Percentiles rank a stretch among this genome's conserved stretches.
These are phyloP conservation scores for Crepidotus variabilis DNA, from an alignment of 768 basidiomycete species.

Conservation along the genomic window DNA sequence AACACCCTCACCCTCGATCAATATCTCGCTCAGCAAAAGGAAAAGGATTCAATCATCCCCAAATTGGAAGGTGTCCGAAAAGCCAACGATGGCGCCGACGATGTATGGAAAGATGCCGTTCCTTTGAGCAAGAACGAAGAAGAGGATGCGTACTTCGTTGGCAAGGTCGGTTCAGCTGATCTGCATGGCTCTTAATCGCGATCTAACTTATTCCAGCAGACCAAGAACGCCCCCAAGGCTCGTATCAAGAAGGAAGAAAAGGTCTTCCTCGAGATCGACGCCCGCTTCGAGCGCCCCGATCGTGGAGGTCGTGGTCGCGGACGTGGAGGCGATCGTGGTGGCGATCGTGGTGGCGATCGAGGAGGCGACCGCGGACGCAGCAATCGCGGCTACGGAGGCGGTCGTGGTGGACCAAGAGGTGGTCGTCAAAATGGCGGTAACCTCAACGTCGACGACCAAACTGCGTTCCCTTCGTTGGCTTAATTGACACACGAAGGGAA, in stretches of 20 bases:
- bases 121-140: slow-evolving; percentile 65
- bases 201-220: slow-evolving; percentile 33
- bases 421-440: slow-evolving; percentile 35
- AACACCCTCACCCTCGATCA: slow-evolving; percentile 93
- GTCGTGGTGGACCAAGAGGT: slow-evolving; percentile 41
- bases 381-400: slow-evolving; percentile 29
- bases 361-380: slow-evolving; percentile 39
- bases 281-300: slow-evolving; percentile 79
- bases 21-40: slow-evolving; percentile 81
- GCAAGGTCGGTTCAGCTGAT: slow-evolving; percentile 62
- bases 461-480: slow-evolving; percentile 87
- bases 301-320: slow-evolving; percentile 57
- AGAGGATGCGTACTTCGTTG: slow-evolving; percentile 79
- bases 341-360: slow-evolving; percentile 35
- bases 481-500: slow-evolving; percentile 20
- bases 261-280: slow-evolving; percentile 89
- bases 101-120: slow-evolving; percentile 69
- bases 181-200: slow-evolving; percentile 3
- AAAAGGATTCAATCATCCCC: slow-evolving; percentile 57
- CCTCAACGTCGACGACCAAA: slow-evolving; percentile 78
- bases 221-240: slow-evolving; percentile 60
- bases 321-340: slow-evolving; percentile 40
- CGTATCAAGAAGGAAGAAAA: slow-evolving; percentile 86
- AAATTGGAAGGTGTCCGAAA: slow-evolving; percentile 76
- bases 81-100: slow-evolving; percentile 75